Conservation (phyloP, 441 rosid species). For the Jatropha podagrica region DNA sequence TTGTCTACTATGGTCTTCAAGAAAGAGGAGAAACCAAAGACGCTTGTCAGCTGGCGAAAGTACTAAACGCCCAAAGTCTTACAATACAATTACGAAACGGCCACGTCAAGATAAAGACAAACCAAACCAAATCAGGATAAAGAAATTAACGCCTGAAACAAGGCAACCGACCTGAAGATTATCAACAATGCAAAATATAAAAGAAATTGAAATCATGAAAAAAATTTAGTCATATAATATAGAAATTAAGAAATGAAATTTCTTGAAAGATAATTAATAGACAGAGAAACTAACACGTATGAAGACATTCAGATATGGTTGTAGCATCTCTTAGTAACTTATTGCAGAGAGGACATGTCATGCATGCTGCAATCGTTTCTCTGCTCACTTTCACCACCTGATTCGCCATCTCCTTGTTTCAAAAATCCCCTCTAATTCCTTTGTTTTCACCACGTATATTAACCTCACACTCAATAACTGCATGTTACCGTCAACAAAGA, state of each 20-base stretch:
- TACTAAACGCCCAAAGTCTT: slow-evolving; percentile 16
- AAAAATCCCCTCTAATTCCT: not conserved
- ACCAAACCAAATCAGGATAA: slow-evolving; percentile 28
- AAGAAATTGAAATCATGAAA: not conserved
- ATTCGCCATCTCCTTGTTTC: slow-evolving; percentile 39
- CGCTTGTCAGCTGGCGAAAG: not conserved
- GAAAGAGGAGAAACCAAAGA: not conserved
- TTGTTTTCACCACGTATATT: slow-evolving; percentile 1
- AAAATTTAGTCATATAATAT: not conserved
- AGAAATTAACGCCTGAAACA: slow-evolving; percentile 4
- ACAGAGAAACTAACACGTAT: slow-evolving; percentile 63
- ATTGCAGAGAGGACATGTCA: slow-evolving; percentile 77
- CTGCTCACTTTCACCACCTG: slow-evolving; percentile 69
- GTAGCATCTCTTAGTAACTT: slow-evolving; percentile 68
- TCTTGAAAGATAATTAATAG: too few relatives aligned
- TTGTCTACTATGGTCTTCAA: too few relatives aligned
- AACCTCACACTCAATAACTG: slow-evolving; percentile 12
- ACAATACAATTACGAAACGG: slow-evolving; percentile 21
- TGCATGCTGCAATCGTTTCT: slow-evolving; percentile 68
- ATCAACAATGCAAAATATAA: slow-evolving; percentile 18
- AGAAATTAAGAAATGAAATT: not conserved
- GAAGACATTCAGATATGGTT: slow-evolving; percentile 89
- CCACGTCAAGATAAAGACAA: slow-evolving; percentile 22
- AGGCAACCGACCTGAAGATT: slow-evolving; percentile 13
- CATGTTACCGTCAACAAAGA: slow-evolving; percentile 32